Evolutionary conservation across 1,284 basidiomycete species (phyloP), one percentile per base, ranked within the genome.

Genomic region (Acaromyces ingoldii): DNA sequence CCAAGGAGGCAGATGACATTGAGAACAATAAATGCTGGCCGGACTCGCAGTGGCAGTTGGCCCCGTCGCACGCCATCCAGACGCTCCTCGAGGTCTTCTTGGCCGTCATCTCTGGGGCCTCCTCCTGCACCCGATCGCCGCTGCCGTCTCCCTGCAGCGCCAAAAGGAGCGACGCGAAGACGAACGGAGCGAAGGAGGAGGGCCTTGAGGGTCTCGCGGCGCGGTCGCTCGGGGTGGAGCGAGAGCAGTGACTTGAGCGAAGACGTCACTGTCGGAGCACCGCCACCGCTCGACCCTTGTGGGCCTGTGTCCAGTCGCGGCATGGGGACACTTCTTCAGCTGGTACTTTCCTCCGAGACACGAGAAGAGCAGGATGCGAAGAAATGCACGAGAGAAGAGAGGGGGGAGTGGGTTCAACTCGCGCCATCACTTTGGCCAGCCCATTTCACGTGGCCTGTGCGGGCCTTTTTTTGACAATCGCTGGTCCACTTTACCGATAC

Each of bases 1-100:
- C 70, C 19, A 15, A 64, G 43, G 17, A 74, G 55, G 19, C 52
- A 58, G 10, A 72, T 28, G 22, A 65, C 51, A 34, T 62, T 65
- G 39, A 70, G 40, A 13, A 65, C 13, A 1, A 71, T 39, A n/a
- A 74, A 58, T 0, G 60, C 61, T 0, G 70, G 70, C 11, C 71
- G 56, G 15, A 74, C 47, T 7, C 69, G 56, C 1, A 73, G 50
- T 9, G 70, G 70, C 0, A 71, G 48, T 6, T 54, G 11, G 1
- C 53, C 55, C 34, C 25, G 29, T 45, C 25, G 17, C 19, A 45
- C 19, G 34, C 42, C 42, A 45, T 30, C 28, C 19, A 45, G 15
- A 10, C 26, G 17, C 15, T 45, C 42, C 34, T 45, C 42, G 34
- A 31, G 29, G 13, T 45, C 42, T 4, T 10, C 28, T 45, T n/a